Conservation (phyloP, 2,329 filamentous ascomycete genomes). For the Ophiocordyceps camponoti-floridani region DNA sequence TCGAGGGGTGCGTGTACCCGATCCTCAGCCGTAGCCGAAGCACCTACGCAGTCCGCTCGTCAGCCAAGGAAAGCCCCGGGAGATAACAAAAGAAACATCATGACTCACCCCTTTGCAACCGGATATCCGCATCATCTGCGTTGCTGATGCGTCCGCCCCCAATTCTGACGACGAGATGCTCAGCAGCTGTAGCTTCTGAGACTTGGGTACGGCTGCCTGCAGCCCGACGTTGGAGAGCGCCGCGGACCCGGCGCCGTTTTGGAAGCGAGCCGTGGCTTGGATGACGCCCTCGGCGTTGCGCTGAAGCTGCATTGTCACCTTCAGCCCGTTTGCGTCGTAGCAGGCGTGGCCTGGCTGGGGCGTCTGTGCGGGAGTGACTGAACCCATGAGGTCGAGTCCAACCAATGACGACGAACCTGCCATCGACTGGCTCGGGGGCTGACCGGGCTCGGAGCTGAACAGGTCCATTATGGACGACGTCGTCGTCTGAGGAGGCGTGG, state of each 20-base stretch:
- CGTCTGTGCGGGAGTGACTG: constrained; percentile 30
- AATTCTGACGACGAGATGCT: constrained; percentile 73
- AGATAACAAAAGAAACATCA: neutral
- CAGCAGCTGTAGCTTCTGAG: constrained; percentile 82
- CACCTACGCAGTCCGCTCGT: constrained; percentile 34
- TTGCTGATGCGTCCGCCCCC: constrained; percentile 61
- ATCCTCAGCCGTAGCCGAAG: constrained; percentile 77
- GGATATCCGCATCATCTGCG: constrained; percentile 76
- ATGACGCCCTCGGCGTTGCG: constrained; percentile 63
- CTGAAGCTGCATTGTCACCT: constrained; percentile 68
- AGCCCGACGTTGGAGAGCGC: constrained; percentile 59
- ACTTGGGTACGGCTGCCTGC: constrained; percentile 91
- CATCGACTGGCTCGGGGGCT: constrained; percentile 11
- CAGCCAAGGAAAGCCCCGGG: neutral
- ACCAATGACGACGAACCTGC: constrained; percentile 22
- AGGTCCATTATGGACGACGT: constrained; percentile 77
- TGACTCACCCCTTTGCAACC: constrained; percentile 70
- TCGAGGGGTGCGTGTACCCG: constrained; percentile 54
- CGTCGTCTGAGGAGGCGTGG: constrained; percentile 36
- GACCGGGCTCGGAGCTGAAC: constrained; percentile 37
- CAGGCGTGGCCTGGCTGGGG: constrained; percentile 41
- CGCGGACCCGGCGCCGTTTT: constrained; percentile 50
- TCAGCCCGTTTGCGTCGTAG: constrained; percentile 75
- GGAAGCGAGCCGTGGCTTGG: constrained; percentile 71
- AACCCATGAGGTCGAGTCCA: constrained; percentile 30